Evolutionary conservation across 306 rosid genomes (phyloP), one percentile per base, ranked within the genome.

Genomic region (Canavalia gladiata): DNA sequence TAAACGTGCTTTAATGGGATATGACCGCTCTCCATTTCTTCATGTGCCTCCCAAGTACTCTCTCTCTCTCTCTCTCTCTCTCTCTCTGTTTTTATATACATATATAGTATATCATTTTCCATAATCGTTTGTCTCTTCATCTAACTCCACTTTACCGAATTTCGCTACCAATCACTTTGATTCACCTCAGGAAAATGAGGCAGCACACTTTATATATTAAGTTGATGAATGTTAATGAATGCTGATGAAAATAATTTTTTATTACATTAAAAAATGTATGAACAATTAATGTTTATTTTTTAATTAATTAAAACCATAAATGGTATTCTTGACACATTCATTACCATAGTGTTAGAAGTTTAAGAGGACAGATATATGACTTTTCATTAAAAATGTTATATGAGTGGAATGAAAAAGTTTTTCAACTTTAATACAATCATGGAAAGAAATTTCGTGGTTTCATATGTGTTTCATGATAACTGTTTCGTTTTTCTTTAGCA

Each of bases 1-100:
- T 39, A 76, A 71, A 57, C 41, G 85, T 83, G 85, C 54, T 51
- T 6, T 59, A 65, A 43, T 83, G 80, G 71, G 54, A 28, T 78
- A 42, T 83, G 72, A 76, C 59, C 35, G 50, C 62, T 28, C 47
- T 66, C 82, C 84, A 79, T 79, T 84, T 79, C 54, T 42, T 81
- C 1, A 4, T 43, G 54, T 55, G 41, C 29, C 29, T 64, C 5
- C n/a, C 41, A 35, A 10, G 11, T 58, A 4, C 28, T 30, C 47
- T 45, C 13, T 41, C 28, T 8, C 0, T 10, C 13, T 41, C 28
- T 8, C 0, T 10, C 28, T 30, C 47, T 45, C 13, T 41, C 28
- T 8, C 0, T 10, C 25, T 0, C 0, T 7, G 8, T 67, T 1
- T 33, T 4, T 62, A 43, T 43, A 6, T 43, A 43, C 5, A 43